These are phyloP conservation scores for Chrysanthemum makinoi DNA, from an alignment of 129 eudicot species.

Conservation along the genomic window DNA sequence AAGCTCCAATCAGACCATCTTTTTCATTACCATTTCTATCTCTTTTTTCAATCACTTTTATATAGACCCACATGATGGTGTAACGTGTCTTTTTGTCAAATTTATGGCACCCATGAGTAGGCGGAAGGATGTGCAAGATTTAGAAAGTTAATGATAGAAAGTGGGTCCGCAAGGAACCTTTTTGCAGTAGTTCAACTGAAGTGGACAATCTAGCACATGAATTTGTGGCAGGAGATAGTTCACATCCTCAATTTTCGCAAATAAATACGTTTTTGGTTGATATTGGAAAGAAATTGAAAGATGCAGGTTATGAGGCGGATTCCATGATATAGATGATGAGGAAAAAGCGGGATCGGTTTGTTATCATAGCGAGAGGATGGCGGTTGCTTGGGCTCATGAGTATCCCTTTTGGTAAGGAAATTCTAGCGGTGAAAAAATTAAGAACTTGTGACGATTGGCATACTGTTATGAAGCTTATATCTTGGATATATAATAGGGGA, in stretches of 20 bases:
- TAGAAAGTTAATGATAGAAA: constrained; percentile 41
- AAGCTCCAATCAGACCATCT: no score
- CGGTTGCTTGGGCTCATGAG: constrained; percentile 55
- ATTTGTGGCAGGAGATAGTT: constrained; percentile 53
- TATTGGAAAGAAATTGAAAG: constrained; percentile 34
- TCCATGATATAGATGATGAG: constrained; percentile 59
- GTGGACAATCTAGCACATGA: constrained; percentile 47
- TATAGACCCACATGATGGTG: constrained; percentile 57
- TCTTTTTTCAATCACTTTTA: no score
- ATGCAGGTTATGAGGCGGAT: constrained; percentile 49
- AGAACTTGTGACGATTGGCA: constrained; percentile 51
- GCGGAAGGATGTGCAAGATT: constrained; percentile 51
- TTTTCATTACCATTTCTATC: no score
- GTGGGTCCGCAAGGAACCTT: constrained; percentile 48
- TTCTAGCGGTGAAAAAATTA: constrained; percentile 47
- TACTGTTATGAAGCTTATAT: constrained; percentile 41
- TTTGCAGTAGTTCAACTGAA: constrained; percentile 46
- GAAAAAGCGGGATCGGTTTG: constrained; percentile 46
- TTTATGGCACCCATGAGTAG: constrained; percentile 46
- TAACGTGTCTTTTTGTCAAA: constrained; percentile 53
- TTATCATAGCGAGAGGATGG: constrained; percentile 55
- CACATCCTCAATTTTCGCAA: constrained; percentile 42
- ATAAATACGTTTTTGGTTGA: constrained; percentile 41
- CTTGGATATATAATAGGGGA: constrained; percentile 43
- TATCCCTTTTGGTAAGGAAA: constrained; percentile 33